Evolutionary conservation across 768 basidiomycete species (phyloP).

Genomic region (Boletus bicolor): DNA sequence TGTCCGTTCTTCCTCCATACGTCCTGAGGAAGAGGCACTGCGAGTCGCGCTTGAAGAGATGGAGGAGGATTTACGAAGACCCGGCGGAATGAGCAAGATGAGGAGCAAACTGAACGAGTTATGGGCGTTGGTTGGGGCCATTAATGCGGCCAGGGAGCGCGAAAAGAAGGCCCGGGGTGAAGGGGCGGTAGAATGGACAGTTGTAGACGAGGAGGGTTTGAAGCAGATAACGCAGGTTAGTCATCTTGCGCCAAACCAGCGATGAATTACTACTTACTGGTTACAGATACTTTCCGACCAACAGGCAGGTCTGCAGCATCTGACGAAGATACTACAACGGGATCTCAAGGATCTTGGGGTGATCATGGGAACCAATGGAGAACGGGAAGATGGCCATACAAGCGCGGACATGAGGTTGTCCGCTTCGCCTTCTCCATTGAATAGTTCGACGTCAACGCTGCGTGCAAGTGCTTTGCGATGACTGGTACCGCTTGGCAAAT

Average conservation of each 20-base stretch:
- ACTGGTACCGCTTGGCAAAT: conserved; percentile 1
- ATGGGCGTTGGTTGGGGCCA: conserved; percentile 79
- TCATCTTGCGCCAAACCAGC: not conserved
- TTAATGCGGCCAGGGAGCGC: conserved; percentile 56
- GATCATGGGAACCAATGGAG: conserved; percentile 50
- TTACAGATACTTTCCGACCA: conserved; percentile 69
- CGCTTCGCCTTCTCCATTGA: conserved; percentile 18
- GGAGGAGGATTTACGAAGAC: conserved; percentile 62
- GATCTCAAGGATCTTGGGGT: conserved; percentile 63
- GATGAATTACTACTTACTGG: not conserved
- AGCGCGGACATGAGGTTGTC: conserved; percentile 17
- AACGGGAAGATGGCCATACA: conserved; percentile 31
- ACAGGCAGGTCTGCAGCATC: conserved; percentile 75
- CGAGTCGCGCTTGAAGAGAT: conserved; percentile 69
- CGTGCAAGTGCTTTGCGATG: conserved; percentile 27
- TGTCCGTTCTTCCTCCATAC: conserved; percentile 69
- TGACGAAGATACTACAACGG: conserved; percentile 70
- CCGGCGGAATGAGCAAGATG: conserved; percentile 53
- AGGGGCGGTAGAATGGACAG: conserved; percentile 62
- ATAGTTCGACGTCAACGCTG: conserved; percentile 25
- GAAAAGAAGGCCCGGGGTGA: conserved; percentile 41
- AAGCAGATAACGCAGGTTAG: conserved; percentile 70
- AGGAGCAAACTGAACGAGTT: conserved; percentile 76
- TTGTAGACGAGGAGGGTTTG: conserved; percentile 85
- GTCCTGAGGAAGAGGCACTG: conserved; percentile 77